Evolutionary conservation across 1,284 basidiomycete species (phyloP), one percentile per base, ranked within the genome.

Genomic region (Boletus semigastroideus): DNA sequence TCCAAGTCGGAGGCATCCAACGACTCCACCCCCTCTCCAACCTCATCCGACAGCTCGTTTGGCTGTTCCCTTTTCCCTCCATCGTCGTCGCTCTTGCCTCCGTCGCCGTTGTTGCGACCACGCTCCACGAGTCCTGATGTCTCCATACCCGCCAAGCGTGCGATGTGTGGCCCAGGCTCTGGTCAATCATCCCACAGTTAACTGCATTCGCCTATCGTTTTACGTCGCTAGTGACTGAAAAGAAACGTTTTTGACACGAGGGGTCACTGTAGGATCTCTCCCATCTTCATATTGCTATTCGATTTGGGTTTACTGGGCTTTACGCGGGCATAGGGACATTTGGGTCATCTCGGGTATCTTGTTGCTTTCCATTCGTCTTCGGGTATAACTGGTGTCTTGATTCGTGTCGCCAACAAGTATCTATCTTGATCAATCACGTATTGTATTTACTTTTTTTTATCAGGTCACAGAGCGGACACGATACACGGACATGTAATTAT

Each of bases 191-290:
- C 46, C 43, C 56, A 57, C 58, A 48, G 10, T 42, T 57, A 17
- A 53, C 41, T 48, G 19, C 22, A 36, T 11, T 57, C 55, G 54
- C 52, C 48, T 59, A 52, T 52, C 42, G 20, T 42, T 46, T 64
- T 65, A 67, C 67, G 64, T 69, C 41, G 56, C 51, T 39, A 17
- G 40, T 43, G 49, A 48, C 54, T 39, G 42, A 37, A 22, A 51
- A 48, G 47, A 48, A 63, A 63, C 66, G 55, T 69, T 66, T 57
- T 31, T 17, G 43, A 51, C 62, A 65, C 50, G 64, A 68, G 64
- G 67, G 46, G 41, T 39, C 43, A 22, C 25, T 34, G 37, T 40
- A 16, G 34, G 53, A 19, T 28, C 25, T 6, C 19, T 4, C 43
- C 39, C 38, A 16, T 57, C 45, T 52, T 41, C 45, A 42, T 46